phyloP scores from a whole-genome alignment of 164 flowering plant species.

The Magnolia officinalis region DNA sequence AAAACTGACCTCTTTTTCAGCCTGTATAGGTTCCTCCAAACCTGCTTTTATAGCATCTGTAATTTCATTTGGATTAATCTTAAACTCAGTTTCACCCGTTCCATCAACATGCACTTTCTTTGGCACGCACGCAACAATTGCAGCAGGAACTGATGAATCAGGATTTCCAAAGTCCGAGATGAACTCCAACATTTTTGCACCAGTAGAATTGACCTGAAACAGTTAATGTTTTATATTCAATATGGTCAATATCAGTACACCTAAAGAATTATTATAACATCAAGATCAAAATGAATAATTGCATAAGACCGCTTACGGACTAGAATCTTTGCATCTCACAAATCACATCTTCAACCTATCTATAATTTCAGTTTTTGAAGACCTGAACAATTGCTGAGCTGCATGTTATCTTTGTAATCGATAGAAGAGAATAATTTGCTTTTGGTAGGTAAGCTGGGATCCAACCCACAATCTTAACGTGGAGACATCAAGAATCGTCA shows the following conservation, averaged over 20 bases:
- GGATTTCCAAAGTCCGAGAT: slow-evolving; percentile 87
- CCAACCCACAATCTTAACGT: too few species aligned
- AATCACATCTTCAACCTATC: too few species aligned
- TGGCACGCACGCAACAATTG: slow-evolving; percentile 98
- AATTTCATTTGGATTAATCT: slow-evolving; percentile 69
- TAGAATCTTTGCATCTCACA: too few species aligned
- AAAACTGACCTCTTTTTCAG: slow-evolving; percentile 83
- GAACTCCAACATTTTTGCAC: slow-evolving; percentile 82
- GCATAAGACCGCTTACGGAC: too few species aligned
- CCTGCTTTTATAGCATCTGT: slow-evolving; percentile 76
- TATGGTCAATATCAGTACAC: neutral
- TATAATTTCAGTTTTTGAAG: too few species aligned
- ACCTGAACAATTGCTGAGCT: too few species aligned
- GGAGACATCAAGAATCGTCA: too few species aligned
- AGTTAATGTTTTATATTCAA: neutral
- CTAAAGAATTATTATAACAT: neutral
- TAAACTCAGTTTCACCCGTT: slow-evolving; percentile 77
- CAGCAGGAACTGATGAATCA: slow-evolving; percentile 88
- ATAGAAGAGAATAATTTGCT: too few species aligned
- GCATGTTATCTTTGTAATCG: too few species aligned
- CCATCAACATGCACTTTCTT: slow-evolving; percentile 79
- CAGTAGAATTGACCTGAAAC: slow-evolving; percentile 72
- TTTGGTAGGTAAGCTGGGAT: too few species aligned
- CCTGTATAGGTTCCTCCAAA: slow-evolving; percentile 68
- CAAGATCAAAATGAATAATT: neutral